Conservation (phyloP, 163 green algal genomes). For the Chlamydomonas reinhardtii region DNA sequence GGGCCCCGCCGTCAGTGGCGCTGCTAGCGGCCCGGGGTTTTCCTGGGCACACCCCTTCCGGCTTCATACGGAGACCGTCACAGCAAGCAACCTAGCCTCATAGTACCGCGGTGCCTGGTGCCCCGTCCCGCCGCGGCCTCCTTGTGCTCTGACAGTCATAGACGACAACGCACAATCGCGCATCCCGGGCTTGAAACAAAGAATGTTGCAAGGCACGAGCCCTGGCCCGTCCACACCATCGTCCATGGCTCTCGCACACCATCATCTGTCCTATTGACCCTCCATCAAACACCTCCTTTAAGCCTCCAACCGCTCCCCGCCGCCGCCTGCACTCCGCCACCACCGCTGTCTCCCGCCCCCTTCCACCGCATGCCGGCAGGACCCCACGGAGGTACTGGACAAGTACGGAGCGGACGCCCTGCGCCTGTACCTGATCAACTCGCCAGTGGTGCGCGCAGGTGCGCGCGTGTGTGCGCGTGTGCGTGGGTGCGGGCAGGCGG, state of each 20-base stretch:
- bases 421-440: conserved; percentile 99
- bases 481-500: too few species aligned
- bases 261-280: too few species aligned
- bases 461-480: neutral
- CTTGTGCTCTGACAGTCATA: conserved; percentile 51
- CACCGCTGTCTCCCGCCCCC: too few species aligned
- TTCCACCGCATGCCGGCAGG: conserved; percentile 58
- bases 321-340: neutral
- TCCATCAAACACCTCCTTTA: neutral
- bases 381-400: conserved; percentile 91
- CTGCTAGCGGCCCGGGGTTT: conserved; percentile 55
- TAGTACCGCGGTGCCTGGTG: conserved; percentile 57
- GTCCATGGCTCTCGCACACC: too few species aligned
- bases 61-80: conserved; percentile 4
- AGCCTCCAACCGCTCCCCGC: neutral
- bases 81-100: conserved; percentile 41
- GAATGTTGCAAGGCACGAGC: too few species aligned
- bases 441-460: conserved; percentile 70
- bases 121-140: conserved; percentile 55
- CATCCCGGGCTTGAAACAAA: too few species aligned
- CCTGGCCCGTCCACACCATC: too few species aligned
- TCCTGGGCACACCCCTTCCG: conserved; percentile 43
- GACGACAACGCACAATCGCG: too few species aligned
- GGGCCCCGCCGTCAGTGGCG: conserved; percentile 18
- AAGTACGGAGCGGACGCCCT: conserved; percentile 97